These are phyloP conservation scores for Coemansia sp. DNA, from an alignment of 192 early-diverging fungal species.

Conservation along the genomic window DNA sequence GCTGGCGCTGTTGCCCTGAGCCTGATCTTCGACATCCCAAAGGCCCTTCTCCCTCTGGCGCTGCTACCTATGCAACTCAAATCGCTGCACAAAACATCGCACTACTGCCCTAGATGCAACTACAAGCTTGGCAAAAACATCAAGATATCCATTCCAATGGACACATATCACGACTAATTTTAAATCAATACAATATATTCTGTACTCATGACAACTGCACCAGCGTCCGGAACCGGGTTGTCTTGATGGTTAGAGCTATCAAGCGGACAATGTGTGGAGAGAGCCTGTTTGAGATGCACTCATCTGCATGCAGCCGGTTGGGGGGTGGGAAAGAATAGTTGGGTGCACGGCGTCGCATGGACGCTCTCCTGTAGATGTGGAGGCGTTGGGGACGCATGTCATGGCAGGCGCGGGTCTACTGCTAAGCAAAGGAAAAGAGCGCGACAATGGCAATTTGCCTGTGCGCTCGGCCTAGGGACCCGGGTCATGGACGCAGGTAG, in stretches of 20 bases:
- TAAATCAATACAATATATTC: background rate
- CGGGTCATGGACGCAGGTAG: background rate
- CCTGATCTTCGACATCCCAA: conserved; percentile 22
- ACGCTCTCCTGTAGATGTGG: background rate
- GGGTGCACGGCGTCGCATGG: background rate
- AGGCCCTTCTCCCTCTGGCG: conserved; percentile 31
- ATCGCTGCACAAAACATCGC: conserved; percentile 27
- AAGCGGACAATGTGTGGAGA: background rate
- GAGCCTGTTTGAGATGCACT: background rate
- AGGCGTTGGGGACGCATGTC: conserved; percentile 2
- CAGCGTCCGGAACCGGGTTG: background rate
- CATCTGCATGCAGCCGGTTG: background rate
- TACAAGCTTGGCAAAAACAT: conserved; percentile 50
- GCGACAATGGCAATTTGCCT: background rate
- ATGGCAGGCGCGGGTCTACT: background rate
- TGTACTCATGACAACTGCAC: background rate
- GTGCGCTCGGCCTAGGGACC: background rate
- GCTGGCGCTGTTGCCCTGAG: conserved; percentile 29
- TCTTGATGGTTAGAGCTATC: background rate
- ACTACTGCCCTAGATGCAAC: conserved; percentile 42
- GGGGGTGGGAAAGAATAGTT: background rate
- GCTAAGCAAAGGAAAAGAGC: background rate
- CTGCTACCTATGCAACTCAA: conserved; percentile 44
- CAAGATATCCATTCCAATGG: conserved; percentile 22
- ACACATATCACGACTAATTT: background rate